Percentiles rank a stretch among this genome's conserved stretches.
These are phyloP conservation scores for Fraxinus americana DNA, from an alignment of 257 asterid genomes.

Conservation along the genomic window DNA sequence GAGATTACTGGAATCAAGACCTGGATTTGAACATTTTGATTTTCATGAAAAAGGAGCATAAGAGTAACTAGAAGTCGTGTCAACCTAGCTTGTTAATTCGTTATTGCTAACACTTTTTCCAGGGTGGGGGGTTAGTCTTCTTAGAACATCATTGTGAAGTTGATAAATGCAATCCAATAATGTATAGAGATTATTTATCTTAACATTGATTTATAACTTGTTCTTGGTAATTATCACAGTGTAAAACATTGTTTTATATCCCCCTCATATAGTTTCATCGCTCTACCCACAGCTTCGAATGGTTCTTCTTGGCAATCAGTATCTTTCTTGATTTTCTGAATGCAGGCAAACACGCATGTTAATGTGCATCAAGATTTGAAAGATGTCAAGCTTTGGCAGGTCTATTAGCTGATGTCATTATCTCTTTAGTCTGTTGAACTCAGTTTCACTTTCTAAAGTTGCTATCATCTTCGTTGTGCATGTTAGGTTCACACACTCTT, in stretches of 20 bases:
- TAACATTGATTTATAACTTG: background rate
- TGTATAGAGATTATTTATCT: background rate
- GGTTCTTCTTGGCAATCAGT: slow-evolving; percentile 21
- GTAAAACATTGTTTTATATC: background rate
- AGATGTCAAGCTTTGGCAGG: slow-evolving; percentile 99
- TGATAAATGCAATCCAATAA: background rate
- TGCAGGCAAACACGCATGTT: slow-evolving; percentile 97
- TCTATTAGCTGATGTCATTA: slow-evolving; percentile 28
- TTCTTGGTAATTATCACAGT: background rate
- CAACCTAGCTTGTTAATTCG: background rate
- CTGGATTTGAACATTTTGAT: background rate
- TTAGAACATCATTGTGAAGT: background rate
- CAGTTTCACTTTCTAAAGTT: slow-evolving; percentile 20
- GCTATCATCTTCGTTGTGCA: slow-evolving; percentile 22
- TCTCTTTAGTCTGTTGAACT: slow-evolving; percentile 21
- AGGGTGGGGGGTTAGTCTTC: background rate
- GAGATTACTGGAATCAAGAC: background rate
- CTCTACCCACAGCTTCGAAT: background rate
- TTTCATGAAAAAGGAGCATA: background rate
- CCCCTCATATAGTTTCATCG: background rate
- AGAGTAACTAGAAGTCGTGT: background rate
- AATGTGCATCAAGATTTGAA: slow-evolving; percentile 79
- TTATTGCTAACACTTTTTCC: background rate
- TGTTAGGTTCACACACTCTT: slow-evolving; percentile 83
- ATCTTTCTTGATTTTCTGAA: slow-evolving; percentile 27